Percentiles rank a stretch among this genome's conserved stretches.
These are phyloP conservation scores for Porogramme epimiltina DNA, from an alignment of 1,284 basidiomycete species.

Conservation along the genomic window DNA sequence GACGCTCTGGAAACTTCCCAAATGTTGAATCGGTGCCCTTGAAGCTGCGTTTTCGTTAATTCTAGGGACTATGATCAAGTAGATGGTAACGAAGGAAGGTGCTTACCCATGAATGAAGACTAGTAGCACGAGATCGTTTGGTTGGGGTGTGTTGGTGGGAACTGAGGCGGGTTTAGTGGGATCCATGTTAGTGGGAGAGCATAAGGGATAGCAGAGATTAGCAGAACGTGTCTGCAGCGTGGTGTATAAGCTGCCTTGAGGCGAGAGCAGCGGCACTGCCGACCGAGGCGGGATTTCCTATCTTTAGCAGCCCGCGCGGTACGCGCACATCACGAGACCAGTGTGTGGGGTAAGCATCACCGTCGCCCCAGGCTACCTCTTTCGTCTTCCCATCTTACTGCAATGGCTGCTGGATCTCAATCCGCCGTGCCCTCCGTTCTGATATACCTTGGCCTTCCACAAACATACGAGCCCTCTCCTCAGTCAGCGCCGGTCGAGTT, in stretches of 20 bases:
- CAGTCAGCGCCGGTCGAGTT: slow-evolving; percentile 52
- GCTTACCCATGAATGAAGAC: slow-evolving; percentile 51
- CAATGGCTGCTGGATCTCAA: slow-evolving; percentile 19
- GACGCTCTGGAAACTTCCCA: slow-evolving; percentile 70
- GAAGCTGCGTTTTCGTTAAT: slow-evolving; percentile 41
- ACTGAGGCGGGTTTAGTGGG: background rate
- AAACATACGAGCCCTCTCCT: slow-evolving; percentile 62
- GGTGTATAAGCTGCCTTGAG: background rate
- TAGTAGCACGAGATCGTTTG: slow-evolving; percentile 51
- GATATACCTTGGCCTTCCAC: slow-evolving; percentile 62
- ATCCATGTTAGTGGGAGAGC: slow-evolving; percentile 10
- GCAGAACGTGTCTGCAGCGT: slow-evolving; percentile 3
- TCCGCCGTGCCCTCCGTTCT: slow-evolving; percentile 38
- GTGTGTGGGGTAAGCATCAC: background rate
- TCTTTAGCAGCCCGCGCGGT: slow-evolving; percentile 10
- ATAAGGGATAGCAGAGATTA: slow-evolving; percentile 1
- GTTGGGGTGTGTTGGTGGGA: slow-evolving; percentile 7
- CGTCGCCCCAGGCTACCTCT: too few species aligned
- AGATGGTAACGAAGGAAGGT: background rate
- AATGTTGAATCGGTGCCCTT: slow-evolving; percentile 83
- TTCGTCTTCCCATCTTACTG: background rate
- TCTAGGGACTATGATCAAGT: background rate
- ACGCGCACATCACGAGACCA: slow-evolving; percentile 1
- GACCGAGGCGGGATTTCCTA: slow-evolving; percentile 20
- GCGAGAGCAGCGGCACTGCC: background rate